Conservation (phyloP, 1,139 yeast species). For the Yamadazyma diddensiae region DNA sequence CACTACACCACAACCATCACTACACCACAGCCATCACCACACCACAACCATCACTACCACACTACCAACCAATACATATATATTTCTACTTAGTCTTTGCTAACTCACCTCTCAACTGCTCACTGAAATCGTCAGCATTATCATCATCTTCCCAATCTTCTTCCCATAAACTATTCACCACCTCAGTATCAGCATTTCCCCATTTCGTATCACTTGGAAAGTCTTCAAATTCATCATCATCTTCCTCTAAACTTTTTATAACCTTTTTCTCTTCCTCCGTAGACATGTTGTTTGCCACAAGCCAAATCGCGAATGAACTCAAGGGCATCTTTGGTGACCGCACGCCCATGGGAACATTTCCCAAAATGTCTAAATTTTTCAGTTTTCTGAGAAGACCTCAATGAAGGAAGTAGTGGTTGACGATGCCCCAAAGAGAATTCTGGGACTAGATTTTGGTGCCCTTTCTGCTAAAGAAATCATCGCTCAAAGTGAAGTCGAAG, state of each 20-base stretch:
- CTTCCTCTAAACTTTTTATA: conserved; percentile 75
- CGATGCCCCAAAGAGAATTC: conserved; percentile 84
- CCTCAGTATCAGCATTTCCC: conserved; percentile 39
- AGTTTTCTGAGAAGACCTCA: conserved; percentile 2
- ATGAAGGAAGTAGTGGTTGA: conserved; percentile 77
- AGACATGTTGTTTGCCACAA: conserved; percentile 2
- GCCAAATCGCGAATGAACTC: too few species aligned
- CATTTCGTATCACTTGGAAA: conserved; percentile 76
- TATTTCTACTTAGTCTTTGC: conserved; percentile 12
- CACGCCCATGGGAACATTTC: too few species aligned
- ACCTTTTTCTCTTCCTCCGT: conserved; percentile 29
- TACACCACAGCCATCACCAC: not conserved
- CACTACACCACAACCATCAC: not conserved
- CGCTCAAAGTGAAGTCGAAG: conserved; percentile 93
- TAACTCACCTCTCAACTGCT: conserved; percentile 56
- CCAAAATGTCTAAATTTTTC: too few species aligned
- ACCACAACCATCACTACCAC: not conserved
- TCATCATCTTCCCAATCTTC: conserved; percentile 97
- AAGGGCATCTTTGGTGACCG: too few species aligned
- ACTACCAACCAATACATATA: not conserved
- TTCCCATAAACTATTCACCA: conserved; percentile 68
- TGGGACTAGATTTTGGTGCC: conserved; percentile 91
- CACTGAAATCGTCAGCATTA: conserved; percentile 79
- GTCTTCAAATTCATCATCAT: conserved; percentile 94
- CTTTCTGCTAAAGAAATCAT: conserved; percentile 86